Evolutionary conservation across 192 early-diverging fungal species (phyloP).

Genomic region (Podila clonocystis): DNA sequence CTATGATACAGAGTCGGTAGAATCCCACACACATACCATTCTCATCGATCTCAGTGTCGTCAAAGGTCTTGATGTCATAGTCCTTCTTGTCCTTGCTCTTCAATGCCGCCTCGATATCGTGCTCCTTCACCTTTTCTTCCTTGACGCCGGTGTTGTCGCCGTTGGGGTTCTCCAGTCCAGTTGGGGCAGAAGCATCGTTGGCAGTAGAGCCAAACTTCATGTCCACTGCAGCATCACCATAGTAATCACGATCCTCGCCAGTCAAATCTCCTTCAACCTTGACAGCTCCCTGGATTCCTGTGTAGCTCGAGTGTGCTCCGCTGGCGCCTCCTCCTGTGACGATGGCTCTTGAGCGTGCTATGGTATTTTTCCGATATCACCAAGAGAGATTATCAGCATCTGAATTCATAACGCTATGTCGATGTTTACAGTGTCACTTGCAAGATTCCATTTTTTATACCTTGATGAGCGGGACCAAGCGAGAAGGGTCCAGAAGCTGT

Average conservation of each 20-base stretch:
- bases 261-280: slow-evolving; percentile 26
- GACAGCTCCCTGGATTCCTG: slow-evolving; percentile 18
- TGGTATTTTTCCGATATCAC: background rate
- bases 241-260: slow-evolving; percentile 40
- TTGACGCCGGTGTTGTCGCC: slow-evolving; percentile 13
- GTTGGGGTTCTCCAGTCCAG: slow-evolving; percentile 28
- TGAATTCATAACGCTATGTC: background rate
- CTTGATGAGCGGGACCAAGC: slow-evolving; percentile 55
- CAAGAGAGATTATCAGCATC: background rate
- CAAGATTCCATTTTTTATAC: slow-evolving; percentile 5
- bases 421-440: background rate
- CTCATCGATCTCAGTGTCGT: slow-evolving; percentile 9
- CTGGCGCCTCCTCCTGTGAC: slow-evolving; percentile 31
- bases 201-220: slow-evolving; percentile 45
- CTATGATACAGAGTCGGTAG: background rate
- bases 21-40: background rate
- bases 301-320: slow-evolving; percentile 50
- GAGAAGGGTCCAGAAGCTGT: slow-evolving; percentile 65
- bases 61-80: slow-evolving; percentile 13
- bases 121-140: slow-evolving; percentile 24
- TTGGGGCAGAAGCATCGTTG: slow-evolving; percentile 42
- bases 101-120: slow-evolving; percentile 11
- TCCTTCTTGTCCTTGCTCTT: background rate
- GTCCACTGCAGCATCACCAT: slow-evolving; percentile 40
- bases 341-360: slow-evolving; percentile 32